Evolutionary conservation across 2,329 filamentous ascomycete species (phyloP), one percentile per base, ranked within the genome.

Genomic region (Botrytis elliptica): DNA sequence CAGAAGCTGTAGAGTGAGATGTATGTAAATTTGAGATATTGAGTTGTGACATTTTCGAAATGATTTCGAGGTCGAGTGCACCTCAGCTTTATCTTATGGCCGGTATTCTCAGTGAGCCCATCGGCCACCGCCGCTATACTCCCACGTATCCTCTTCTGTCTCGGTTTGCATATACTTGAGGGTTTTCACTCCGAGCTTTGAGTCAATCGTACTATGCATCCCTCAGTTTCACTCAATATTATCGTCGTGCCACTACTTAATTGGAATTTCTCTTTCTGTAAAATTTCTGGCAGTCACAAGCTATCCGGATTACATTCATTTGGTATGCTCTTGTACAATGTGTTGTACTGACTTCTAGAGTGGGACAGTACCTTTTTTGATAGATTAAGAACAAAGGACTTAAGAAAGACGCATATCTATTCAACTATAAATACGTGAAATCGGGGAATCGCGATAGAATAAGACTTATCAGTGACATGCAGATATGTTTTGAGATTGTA

Each of bases 51-150:
- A 3, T 66, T 2, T 52, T 4, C 22, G 20, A 66, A 14, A 49
- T 38, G 22, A 38, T 66, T 3, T 22, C 1, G 22, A 25, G 64
- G 29, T 46, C 9, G 18, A 49, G 33, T 49, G 42, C 29, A 65
- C n/a, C 67, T 33, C 38, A 22, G 40, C 18, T 44, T n/a, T 70
- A 59, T 59, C 16, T 36, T 59, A 29, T 44, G 52, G 29, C 57
- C 52, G 67, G 67, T 42, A 36, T 60, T 44, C 66, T 57, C 66
- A 42, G 52, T 40, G 18, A 9, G 36, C 4, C 10, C 33, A 60
- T 60, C 67, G 52, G 67, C 38, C 67, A 55, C 67, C 67, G 67
- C 67, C 5, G 16, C n/a, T 9, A 33, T 33, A n/a, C 29, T 44
- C 29, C 42, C 10, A 65, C 18, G 20, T 14, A 38, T 38, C n/a